Base-by-base conservation (phyloP, 2,329 filamentous ascomycete genomes). In the Xylaria arbuscula region DNA sequence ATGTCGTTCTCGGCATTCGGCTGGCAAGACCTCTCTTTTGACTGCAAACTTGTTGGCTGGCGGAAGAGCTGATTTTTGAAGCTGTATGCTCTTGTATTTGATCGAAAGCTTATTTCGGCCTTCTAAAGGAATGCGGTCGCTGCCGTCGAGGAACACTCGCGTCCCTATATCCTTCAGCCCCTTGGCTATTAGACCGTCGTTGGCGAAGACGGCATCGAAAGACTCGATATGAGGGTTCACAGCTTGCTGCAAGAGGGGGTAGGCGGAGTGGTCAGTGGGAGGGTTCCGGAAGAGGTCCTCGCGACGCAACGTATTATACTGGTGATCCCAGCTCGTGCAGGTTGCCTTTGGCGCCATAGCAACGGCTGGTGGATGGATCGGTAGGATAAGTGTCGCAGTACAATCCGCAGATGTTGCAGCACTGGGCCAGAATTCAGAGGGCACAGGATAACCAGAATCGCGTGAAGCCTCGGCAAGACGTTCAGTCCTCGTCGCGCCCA, bases 1-100 rank as follows among this genome's bases (percentile, higher is more conserved):
- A 85, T 98, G 95, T 54, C 96, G 89, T 83, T 99, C 95, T 85
- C 96, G 89, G 83, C 94, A 97, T 83, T 99, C 96, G 45, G 95
- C 89, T 0, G 96, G 96, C 68, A 94, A 88, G 73, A 99, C 93
- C 76, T 96, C 92, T 78, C 96, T 93, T 75, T 87, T 89, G 64
- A 73, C 70, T 85, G 92, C 92, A 77, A 92, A 90, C 81, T 97
- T 97, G 84, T 98, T 98, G 59, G 88, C 88, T 1, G 91, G 83
- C 3, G 94, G 94, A 15, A 98, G 85, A 72, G 89, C 86, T 11
- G 94, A 89, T 81, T 93, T 97, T 73, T 96, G 92, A 54, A 98
- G 86, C 70, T 91, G 91, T 38, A 98, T 87, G 71, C 94, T 90
- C 78, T 91, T 93, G 78, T 96, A 90, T 72, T 91, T 89, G 62